Conservation (phyloP, 164 flowering plant genomes). For the Paratinospora sagittata region DNA sequence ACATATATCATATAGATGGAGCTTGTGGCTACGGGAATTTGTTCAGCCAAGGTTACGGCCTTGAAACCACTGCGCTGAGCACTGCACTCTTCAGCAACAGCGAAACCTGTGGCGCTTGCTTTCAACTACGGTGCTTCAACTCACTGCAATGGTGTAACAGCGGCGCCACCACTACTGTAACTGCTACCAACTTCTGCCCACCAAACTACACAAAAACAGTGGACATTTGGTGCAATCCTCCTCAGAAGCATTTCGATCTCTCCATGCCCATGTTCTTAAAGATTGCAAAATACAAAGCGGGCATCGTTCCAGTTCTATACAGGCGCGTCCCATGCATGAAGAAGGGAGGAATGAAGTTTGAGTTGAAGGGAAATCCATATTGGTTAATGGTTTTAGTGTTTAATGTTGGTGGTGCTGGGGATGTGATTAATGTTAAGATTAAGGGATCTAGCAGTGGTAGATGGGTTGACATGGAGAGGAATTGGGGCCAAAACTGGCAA, state of each 20-base stretch:
- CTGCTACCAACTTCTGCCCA: conserved; percentile 15
- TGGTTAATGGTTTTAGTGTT: conserved; percentile 30
- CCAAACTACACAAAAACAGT: conserved; percentile 24
- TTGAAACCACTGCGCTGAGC: conserved; percentile 28
- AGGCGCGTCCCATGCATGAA: conserved; percentile 28
- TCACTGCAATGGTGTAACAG: conserved; percentile 6
- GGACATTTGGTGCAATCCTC: conserved; percentile 24
- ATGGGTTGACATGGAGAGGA: conserved; percentile 30
- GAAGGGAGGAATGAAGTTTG: conserved; percentile 39
- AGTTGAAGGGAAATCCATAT: conserved; percentile 35
- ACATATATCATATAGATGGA: conserved; percentile 1
- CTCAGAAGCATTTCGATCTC: conserved; percentile 32
- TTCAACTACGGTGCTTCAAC: conserved; percentile 4
- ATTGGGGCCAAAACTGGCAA: conserved; percentile 54
- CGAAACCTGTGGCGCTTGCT: conserved; percentile 15
- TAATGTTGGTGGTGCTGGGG: conserved; percentile 45
- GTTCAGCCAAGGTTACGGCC: conserved; percentile 24
- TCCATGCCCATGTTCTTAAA: conserved; percentile 19
- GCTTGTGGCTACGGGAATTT: conserved; percentile 15
- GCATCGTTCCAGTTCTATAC: conserved; percentile 15
- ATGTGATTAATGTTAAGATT: conserved; percentile 23
- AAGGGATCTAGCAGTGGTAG: conserved; percentile 23
- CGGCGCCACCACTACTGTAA: neutral
- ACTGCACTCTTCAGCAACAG: conserved; percentile 15
- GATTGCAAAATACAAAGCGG: conserved; percentile 9